phyloP scores from a whole-genome alignment of 805 yeast species.

The Zygoascus flipseniorum region DNA sequence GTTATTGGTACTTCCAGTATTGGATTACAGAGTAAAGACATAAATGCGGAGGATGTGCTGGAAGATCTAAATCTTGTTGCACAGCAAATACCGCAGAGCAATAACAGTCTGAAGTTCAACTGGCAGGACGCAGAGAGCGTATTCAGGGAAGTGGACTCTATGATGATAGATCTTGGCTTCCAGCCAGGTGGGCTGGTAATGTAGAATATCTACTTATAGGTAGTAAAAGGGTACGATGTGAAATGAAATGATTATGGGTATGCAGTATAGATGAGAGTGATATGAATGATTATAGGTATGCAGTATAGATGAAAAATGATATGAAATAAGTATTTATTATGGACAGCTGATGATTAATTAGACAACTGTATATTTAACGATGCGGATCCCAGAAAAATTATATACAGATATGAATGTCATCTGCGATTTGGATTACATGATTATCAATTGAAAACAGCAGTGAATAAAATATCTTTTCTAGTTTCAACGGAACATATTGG shows the following conservation, averaged over 20 bases:
- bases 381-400: too few species aligned
- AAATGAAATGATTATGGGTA: too few species aligned
- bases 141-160: conserved; percentile 79
- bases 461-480: too few species aligned
- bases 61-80: neutral
- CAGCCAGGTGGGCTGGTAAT: conserved; percentile 31
- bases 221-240: too few species aligned
- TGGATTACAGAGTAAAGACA: neutral
- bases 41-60: neutral
- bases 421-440: too few species aligned
- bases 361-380: too few species aligned
- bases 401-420: too few species aligned
- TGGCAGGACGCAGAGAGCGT: conserved; percentile 43
- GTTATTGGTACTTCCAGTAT: neutral
- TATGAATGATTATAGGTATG: too few species aligned
- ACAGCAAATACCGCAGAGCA: neutral
- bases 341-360: neutral
- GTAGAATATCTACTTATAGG: neutral
- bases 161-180: conserved; percentile 90
- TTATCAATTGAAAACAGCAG: too few species aligned
- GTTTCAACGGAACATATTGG: too few species aligned
- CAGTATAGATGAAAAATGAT: neutral
- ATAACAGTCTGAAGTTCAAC: conserved; percentile 10
- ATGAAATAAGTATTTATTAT: neutral
- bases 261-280: too few species aligned